These are phyloP conservation scores for Pseudocercospora pini-densiflorae DNA, from an alignment of 2,329 filamentous ascomycete species.

Conservation along the genomic window DNA sequence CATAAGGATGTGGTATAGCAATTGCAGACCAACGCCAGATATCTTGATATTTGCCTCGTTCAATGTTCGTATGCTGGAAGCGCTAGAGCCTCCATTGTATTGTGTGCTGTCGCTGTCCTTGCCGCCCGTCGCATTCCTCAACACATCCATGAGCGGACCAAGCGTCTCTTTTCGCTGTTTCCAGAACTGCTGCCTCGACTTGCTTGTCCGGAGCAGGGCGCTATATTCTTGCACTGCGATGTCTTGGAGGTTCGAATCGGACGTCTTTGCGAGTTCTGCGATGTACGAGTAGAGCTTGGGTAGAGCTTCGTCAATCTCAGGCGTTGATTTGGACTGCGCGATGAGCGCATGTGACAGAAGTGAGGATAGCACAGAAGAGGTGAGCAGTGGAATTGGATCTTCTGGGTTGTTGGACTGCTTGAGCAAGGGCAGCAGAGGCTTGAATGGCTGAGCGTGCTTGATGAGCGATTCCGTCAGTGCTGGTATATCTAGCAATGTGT, in stretches of 20 bases:
- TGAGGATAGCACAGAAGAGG: constrained; percentile 81
- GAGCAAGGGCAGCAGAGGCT: constrained; percentile 83
- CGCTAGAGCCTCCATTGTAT: constrained; percentile 50
- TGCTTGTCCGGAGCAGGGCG: constrained; percentile 74
- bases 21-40: constrained; percentile 82
- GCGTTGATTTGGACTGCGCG: constrained; percentile 62
- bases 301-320: constrained; percentile 74
- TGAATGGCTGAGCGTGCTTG: constrained; percentile 69
- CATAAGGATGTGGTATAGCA: constrained; percentile 91
- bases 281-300: constrained; percentile 86
- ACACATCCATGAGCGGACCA: constrained; percentile 78
- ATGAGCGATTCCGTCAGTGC: constrained; percentile 77
- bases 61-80: constrained; percentile 52
- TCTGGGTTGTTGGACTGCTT: constrained; percentile 82
- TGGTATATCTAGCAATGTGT: constrained; percentile 68
- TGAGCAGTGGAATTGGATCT: constrained; percentile 86
- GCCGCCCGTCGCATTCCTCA: constrained; percentile 73
- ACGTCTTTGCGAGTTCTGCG: constrained; percentile 78
- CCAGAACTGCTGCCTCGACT: constrained; percentile 86
- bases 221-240: constrained; percentile 95
- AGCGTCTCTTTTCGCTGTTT: constrained; percentile 84
- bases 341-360: constrained; percentile 71
- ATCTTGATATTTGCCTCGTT: constrained; percentile 68
- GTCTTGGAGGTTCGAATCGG: constrained; percentile 89
- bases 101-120: constrained; percentile 69